Evolutionary conservation across 2,329 filamentous ascomycete species (phyloP), one percentile per base, ranked within the genome.

Genomic region (Fusarium scirpi): DNA sequence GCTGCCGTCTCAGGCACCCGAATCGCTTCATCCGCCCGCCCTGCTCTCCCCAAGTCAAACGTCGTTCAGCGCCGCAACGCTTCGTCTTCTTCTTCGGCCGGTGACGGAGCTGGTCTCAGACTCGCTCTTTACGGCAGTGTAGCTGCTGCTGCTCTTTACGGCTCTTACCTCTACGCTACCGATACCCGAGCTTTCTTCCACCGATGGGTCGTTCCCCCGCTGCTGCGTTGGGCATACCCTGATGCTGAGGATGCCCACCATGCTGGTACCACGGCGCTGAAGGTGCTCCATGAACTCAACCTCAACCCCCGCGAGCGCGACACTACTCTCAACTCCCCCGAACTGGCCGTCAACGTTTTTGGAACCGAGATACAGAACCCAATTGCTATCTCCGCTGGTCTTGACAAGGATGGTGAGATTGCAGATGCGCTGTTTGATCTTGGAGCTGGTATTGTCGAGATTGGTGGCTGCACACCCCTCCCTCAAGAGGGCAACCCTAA

Each of bases 161-260:
- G 85, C 47, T 81, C 84, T 45, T 93, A 91, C 78, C 80, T 92
- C 68, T 94, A 94, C 76, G 81, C 84, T n/a, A 94, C 91, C 57
- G 92, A 94, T 78, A 94, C 91, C 9, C 85, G 92, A 66, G 89
- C 91, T 44, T 91, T 89, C 62, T 77, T 90, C 62, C 91, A 94
- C 79, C 87, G 86, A 74, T 93, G 88, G 80, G 80, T 91, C 30
- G 84, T 91, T 16, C 90, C 92, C 4, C 92, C 87, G 0, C 77
- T 90, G 20, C 77, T 96, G 7, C 90, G 93, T 52, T 81, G 85
- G 55, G 62, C 92, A 62, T 91, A 89, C 79, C 86, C 91, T 7
- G 92, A 96, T 74, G 92, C 92, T 62, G 96, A 99, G 80, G 94
- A 97, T 41, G 96, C 95, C n/a, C 96, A 99, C 79, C 91, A 97